Percentiles rank a stretch among this genome's conserved stretches.
These are phyloP conservation scores for Talaromyces amestolkiae DNA, from an alignment of 2,329 filamentous ascomycete species.

Conservation along the genomic window DNA sequence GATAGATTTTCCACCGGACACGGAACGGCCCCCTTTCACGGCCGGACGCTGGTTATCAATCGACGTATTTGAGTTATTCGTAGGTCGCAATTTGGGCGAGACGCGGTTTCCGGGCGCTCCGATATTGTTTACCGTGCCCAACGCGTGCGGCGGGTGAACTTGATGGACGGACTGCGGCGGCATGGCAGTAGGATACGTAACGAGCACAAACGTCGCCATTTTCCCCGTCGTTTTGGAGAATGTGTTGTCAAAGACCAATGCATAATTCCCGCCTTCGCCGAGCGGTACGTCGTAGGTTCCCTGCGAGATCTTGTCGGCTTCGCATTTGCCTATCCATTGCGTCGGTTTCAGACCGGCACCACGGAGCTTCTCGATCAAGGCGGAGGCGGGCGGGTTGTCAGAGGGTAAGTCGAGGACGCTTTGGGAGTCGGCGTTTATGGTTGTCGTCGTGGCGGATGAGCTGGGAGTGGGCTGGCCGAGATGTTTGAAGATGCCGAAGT, in stretches of 20 bases:
- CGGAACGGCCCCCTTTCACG: slow-evolving; percentile 20
- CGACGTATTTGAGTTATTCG: slow-evolving; percentile 43
- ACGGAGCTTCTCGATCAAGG: slow-evolving; percentile 64
- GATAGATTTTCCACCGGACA: slow-evolving; percentile 23
- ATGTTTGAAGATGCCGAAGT: slow-evolving; percentile 97
- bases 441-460: slow-evolving; percentile 29
- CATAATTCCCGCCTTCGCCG: slow-evolving; percentile 86
- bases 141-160: slow-evolving; percentile 53
- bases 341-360: slow-evolving; percentile 62
- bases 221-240: slow-evolving; percentile 96
- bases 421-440: background rate
- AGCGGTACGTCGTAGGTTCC: slow-evolving; percentile 77
- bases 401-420: slow-evolving; percentile 23
- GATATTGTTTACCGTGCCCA: slow-evolving; percentile 43
- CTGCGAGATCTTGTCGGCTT: slow-evolving; percentile 91
- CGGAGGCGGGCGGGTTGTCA: slow-evolving; percentile 62
- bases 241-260: slow-evolving; percentile 96
- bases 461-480: slow-evolving; percentile 65
- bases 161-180: slow-evolving; percentile 45
- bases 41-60: slow-evolving; percentile 48
- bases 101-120: slow-evolving; percentile 16
- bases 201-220: slow-evolving; percentile 87
- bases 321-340: slow-evolving; percentile 87
- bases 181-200: slow-evolving; percentile 83
- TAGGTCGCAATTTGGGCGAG: slow-evolving; percentile 38